Conservation (phyloP, 2,329 filamentous ascomycete genomes). For the Fusarium duplospermum region DNA sequence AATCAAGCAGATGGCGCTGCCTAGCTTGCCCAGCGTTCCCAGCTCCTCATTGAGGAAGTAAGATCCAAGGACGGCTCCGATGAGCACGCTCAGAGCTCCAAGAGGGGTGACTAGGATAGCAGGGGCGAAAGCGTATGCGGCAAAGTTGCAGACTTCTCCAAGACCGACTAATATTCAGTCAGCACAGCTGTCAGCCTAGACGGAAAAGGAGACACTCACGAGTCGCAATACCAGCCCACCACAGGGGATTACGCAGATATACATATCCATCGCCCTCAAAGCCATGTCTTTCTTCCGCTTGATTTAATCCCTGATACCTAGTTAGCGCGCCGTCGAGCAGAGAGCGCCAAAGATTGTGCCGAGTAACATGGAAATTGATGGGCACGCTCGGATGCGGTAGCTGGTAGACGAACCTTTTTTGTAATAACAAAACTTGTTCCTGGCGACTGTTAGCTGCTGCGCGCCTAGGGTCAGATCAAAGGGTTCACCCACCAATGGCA, state of each 20-base stretch:
- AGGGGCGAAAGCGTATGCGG: constrained; percentile 96
- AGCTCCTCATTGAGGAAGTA: constrained; percentile 94
- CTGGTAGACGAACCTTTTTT: constrained; percentile 78
- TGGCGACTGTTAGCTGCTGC: constrained; percentile 52
- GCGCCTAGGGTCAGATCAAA: background rate
- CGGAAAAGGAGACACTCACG: constrained; percentile 67
- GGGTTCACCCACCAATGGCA: constrained; percentile 73
- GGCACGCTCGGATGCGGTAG: background rate
- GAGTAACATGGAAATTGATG: background rate
- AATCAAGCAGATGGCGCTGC: constrained; percentile 95
- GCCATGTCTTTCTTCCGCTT: constrained; percentile 90
- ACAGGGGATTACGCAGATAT: constrained; percentile 93
- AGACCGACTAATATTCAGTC: constrained; percentile 75
- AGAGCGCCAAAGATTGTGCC: background rate
- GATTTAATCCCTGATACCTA: constrained; percentile 78
- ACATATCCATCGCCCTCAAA: constrained; percentile 97
- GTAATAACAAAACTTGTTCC: constrained; percentile 98
- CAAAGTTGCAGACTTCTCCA: constrained; percentile 97
- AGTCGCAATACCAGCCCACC: constrained; percentile 95
- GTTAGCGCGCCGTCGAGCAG: constrained; percentile 20
- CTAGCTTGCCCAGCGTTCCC: constrained; percentile 90
- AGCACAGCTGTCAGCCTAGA: constrained; percentile 19
- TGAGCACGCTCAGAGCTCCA: constrained; percentile 92
- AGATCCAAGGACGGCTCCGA: constrained; percentile 92
- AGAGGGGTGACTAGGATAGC: constrained; percentile 98